phyloP scores from a whole-genome alignment of 2,329 filamentous ascomycete species.

The Diaporthe batatas region DNA sequence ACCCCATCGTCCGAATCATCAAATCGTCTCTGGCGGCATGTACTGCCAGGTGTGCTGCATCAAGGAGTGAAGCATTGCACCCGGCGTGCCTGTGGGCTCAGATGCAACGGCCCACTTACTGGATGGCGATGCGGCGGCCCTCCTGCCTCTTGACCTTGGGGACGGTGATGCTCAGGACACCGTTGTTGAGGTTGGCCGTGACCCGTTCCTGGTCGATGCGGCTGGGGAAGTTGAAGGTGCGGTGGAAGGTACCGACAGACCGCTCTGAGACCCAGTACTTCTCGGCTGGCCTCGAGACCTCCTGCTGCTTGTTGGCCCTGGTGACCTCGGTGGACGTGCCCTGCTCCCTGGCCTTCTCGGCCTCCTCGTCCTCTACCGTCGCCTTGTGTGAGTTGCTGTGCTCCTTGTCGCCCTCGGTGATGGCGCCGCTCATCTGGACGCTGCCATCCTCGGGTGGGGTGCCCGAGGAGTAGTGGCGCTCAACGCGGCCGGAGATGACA shows the following conservation, averaged over 20 bases:
- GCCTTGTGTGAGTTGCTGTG: conserved; percentile 62
- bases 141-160: conserved; percentile 76
- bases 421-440: conserved; percentile 53
- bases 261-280: conserved; percentile 80
- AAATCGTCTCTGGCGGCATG: neutral
- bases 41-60: neutral
- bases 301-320: conserved; percentile 42
- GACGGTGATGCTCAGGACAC: conserved; percentile 73
- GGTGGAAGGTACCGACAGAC: conserved; percentile 75
- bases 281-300: conserved; percentile 44
- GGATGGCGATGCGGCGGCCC: conserved; percentile 67
- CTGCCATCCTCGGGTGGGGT: conserved; percentile 63
- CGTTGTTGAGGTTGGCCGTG: conserved; percentile 73
- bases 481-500: conserved; percentile 76
- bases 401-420: conserved; percentile 54
- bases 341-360: conserved; percentile 52
- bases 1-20: conserved; percentile 9
- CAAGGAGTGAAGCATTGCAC: neutral
- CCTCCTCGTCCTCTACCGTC: conserved; percentile 74
- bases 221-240: conserved; percentile 76
- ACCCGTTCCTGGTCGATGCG: conserved; percentile 74
- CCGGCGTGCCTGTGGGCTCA: neutral
- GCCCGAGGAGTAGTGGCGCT: conserved; percentile 72
- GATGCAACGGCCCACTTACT: conserved; percentile 53
- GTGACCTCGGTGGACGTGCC: conserved; percentile 48